Conservation (phyloP, 192 early-diverging fungal species). For the Podila epigama region DNA sequence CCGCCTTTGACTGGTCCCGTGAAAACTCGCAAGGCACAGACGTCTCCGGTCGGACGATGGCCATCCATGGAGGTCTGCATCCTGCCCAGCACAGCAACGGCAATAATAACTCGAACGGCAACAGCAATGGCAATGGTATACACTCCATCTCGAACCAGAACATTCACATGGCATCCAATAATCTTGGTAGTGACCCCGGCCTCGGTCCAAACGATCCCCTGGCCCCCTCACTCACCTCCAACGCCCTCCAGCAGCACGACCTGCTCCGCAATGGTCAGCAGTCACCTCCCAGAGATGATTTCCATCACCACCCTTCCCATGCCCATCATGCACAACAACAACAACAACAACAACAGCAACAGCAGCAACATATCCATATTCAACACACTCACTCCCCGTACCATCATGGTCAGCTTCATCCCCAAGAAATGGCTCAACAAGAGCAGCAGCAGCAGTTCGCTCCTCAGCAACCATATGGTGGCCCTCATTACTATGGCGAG, state of each 20-base stretch:
- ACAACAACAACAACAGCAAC: constrained; percentile 18
- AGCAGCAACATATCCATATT: constrained; percentile 9
- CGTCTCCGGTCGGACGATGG: constrained; percentile 7
- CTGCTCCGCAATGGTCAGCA: constrained; percentile 15
- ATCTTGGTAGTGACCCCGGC: background rate
- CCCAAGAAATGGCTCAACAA: background rate
- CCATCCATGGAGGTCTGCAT: constrained; percentile 25
- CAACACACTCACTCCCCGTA: background rate
- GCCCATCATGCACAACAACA: constrained; percentile 21
- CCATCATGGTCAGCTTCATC: constrained; percentile 14
- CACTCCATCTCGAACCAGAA: background rate
- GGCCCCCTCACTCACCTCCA: constrained; percentile 7
- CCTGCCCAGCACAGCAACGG: constrained; percentile 13
- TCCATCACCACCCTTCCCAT: constrained; percentile 28
- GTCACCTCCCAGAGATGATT: constrained; percentile 20
- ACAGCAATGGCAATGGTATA: constrained; percentile 8
- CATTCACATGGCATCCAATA: background rate
- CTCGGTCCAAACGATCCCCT: background rate
- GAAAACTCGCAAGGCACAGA: constrained; percentile 28
- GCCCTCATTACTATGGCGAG: constrained; percentile 35
- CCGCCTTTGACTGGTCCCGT: constrained; percentile 43
- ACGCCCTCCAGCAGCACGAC: constrained; percentile 20
- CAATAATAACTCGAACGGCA: constrained; percentile 5
- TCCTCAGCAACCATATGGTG: constrained; percentile 15
- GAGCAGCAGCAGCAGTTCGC: constrained; percentile 25